Evolutionary conservation across 2,329 filamentous ascomycete species (phyloP).

Genomic region (Alternaria hordeiaustralica): DNA sequence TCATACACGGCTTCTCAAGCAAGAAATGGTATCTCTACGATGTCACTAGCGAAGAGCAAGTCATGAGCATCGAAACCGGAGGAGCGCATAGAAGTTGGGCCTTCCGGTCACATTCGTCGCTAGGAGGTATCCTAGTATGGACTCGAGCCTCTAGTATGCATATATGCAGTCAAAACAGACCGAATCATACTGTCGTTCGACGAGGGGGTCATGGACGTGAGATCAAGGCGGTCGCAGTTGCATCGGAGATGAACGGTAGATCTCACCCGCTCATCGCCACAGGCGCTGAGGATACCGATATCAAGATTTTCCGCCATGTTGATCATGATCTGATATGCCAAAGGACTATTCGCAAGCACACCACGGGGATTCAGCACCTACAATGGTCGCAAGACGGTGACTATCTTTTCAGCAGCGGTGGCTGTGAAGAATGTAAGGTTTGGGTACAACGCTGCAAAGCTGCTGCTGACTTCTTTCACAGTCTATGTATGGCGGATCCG

Average conservation of each 20-base stretch:
- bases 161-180: constrained; percentile 46
- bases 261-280: constrained; percentile 63
- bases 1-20: constrained; percentile 82
- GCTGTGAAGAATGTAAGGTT: constrained; percentile 71
- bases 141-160: constrained; percentile 70
- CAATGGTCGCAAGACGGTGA: constrained; percentile 71
- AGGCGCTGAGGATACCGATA: constrained; percentile 73
- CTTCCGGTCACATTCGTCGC: constrained; percentile 49
- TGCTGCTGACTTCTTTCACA: background rate
- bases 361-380: constrained; percentile 81
- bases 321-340: constrained; percentile 55
- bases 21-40: constrained; percentile 85
- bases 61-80: constrained; percentile 79
- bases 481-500: constrained; percentile 82
- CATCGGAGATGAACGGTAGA: constrained; percentile 16
- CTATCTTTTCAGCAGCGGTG: constrained; percentile 84
- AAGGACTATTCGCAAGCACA: constrained; percentile 76
- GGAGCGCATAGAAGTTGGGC: constrained; percentile 82
- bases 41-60: constrained; percentile 70
- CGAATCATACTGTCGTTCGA: constrained; percentile 62
- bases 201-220: constrained; percentile 84
- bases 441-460: background rate
- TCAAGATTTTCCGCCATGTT: constrained; percentile 72
- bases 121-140: constrained; percentile 70
- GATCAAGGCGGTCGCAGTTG: constrained; percentile 69